Evolutionary conservation across 1,284 basidiomycete species (phyloP).

Genomic region (Rhodotorula sp.): DNA sequence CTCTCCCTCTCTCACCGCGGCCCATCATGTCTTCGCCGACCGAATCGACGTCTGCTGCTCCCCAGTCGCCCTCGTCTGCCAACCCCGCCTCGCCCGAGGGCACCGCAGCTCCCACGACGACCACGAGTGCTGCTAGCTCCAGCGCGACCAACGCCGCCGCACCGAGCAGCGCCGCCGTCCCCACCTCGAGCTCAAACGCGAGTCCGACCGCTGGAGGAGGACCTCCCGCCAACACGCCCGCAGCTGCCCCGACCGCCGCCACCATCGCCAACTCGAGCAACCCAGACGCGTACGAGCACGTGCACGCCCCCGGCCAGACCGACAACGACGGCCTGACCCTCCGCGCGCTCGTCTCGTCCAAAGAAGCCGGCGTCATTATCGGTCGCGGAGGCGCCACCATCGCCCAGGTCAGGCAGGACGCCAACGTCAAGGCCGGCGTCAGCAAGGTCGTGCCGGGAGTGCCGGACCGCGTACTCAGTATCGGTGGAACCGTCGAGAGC

Average conservation of each 20-base stretch:
- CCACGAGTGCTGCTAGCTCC: not conserved
- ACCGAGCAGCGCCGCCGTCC: not conserved
- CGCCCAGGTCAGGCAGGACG: slow-evolving; percentile 88
- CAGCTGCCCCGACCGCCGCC: slow-evolving; percentile 29
- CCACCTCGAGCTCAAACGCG: not conserved
- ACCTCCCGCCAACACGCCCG: slow-evolving; percentile 29
- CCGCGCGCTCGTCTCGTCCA: slow-evolving; percentile 88
- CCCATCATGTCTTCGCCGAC: not conserved
- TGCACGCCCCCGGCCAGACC: slow-evolving; percentile 24
- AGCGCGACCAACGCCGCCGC: not conserved
- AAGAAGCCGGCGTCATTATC: slow-evolving; percentile 93
- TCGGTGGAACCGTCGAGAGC: slow-evolving; percentile 84
- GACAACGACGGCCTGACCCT: slow-evolving; percentile 70
- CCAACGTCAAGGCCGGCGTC: slow-evolving; percentile 96
- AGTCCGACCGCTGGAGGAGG: not conserved
- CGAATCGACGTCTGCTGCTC: not conserved
- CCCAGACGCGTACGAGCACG: slow-evolving; percentile 28
- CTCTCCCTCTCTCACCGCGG: not conserved
- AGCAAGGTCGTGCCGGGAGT: slow-evolving; percentile 97
- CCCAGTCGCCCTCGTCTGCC: not conserved
- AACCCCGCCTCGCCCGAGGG: too few relatives aligned
- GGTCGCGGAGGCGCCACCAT: slow-evolving; percentile 96
- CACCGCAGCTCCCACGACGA: not conserved
- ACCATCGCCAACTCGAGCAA: slow-evolving; percentile 29
- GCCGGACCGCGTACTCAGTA: slow-evolving; percentile 93